phyloP scores from a whole-genome alignment of 148 eudicot genomes.

The Nepenthes gracilis region DNA sequence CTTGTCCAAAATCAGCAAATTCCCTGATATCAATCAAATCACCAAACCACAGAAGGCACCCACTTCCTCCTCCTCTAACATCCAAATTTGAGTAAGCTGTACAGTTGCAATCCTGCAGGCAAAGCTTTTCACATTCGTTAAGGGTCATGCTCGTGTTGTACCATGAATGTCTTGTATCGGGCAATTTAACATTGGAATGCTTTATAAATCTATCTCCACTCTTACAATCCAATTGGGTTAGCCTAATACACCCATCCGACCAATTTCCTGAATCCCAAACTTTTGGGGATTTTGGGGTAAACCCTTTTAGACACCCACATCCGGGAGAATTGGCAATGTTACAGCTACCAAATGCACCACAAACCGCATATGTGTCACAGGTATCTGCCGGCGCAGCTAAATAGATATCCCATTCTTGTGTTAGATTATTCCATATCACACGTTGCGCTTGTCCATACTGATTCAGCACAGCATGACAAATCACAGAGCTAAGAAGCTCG shows the following conservation, averaged over 20 bases:
- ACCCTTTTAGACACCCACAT: slow-evolving; percentile 47
- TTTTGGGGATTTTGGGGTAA: slow-evolving; percentile 17
- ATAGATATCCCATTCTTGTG: slow-evolving; percentile 18
- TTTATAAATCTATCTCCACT: slow-evolving; percentile 27
- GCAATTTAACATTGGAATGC: slow-evolving; percentile 25
- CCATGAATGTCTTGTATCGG: slow-evolving; percentile 20
- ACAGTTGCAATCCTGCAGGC: slow-evolving; percentile 45
- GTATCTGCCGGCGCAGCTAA: slow-evolving; percentile 4
- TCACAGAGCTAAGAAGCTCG: background rate
- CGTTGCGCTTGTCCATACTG: background rate
- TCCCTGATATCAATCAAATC: no score
- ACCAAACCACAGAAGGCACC: no score
- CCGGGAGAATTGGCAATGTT: slow-evolving; percentile 10
- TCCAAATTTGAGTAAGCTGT: slow-evolving; percentile 29
- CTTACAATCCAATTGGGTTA: slow-evolving; percentile 17
- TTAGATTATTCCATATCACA: slow-evolving; percentile 15
- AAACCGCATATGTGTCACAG: slow-evolving; percentile 33
- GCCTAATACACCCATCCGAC: slow-evolving; percentile 40
- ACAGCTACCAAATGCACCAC: slow-evolving; percentile 47
- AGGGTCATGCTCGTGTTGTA: slow-evolving; percentile 16
- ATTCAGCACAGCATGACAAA: background rate
- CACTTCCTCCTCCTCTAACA: slow-evolving; percentile 4
- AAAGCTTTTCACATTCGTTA: slow-evolving; percentile 24
- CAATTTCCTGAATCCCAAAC: slow-evolving; percentile 38
- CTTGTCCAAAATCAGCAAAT: no score